Conservation (phyloP, 768 basidiomycete genomes). For the Macrocybe gigantea region DNA sequence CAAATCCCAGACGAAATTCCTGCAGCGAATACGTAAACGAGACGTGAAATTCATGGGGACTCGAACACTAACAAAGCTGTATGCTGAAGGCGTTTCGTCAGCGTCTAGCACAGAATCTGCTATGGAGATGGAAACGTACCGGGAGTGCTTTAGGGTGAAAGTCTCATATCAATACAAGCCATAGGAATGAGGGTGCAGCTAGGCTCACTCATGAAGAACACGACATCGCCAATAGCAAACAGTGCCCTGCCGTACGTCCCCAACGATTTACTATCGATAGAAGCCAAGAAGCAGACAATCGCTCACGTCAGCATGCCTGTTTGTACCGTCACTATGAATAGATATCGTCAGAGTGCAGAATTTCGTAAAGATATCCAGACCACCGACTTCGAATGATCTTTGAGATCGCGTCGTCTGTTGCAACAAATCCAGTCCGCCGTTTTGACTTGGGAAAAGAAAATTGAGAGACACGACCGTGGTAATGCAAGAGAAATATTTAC, state of each 20-base stretch:
- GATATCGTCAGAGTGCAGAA: background rate
- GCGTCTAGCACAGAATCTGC: background rate
- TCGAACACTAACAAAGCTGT: slow-evolving; percentile 34
- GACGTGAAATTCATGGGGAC: background rate
- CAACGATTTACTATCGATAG: background rate
- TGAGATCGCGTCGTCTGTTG: slow-evolving; percentile 28
- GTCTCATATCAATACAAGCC: background rate
- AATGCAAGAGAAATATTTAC: slow-evolving; percentile 18
- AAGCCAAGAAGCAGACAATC: background rate
- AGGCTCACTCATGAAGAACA: slow-evolving; percentile 39
- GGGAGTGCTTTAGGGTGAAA: slow-evolving; percentile 24
- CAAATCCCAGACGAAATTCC: slow-evolving; percentile 47
- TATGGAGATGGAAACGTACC: slow-evolving; percentile 13
- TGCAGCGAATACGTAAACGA: slow-evolving; percentile 5
- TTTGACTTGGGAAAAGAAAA: slow-evolving; percentile 25
- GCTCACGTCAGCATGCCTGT: slow-evolving; percentile 34
- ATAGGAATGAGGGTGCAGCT: background rate
- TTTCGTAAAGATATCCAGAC: background rate
- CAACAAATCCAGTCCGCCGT: slow-evolving; percentile 27
- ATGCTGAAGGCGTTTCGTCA: slow-evolving; percentile 19
- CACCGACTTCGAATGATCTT: slow-evolving; percentile 25
- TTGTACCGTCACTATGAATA: slow-evolving; percentile 32
- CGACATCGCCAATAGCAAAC: slow-evolving; percentile 37
- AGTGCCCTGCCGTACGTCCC: slow-evolving; percentile 21
- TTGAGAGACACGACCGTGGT: background rate